These are phyloP conservation scores for Leccinellum luteum DNA, from an alignment of 768 basidiomycete genomes.

Conservation along the genomic window DNA sequence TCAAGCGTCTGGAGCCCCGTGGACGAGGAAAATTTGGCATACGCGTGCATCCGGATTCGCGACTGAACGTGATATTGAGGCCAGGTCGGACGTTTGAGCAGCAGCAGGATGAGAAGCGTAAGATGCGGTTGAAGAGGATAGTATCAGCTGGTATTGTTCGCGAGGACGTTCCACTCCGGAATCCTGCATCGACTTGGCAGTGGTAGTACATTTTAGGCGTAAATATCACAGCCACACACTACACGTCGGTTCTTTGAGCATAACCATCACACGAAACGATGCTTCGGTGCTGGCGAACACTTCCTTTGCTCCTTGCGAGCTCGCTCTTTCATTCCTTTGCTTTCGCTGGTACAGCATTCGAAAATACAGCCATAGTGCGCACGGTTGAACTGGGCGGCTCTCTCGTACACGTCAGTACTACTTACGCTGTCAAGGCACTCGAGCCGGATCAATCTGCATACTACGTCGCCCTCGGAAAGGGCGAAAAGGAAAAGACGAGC, in stretches of 20 bases:
- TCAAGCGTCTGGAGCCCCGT: constrained; percentile 72
- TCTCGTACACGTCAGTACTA: constrained; percentile 84
- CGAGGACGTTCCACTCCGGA: constrained; percentile 78
- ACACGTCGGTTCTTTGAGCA: constrained; percentile 21
- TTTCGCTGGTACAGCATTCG: constrained; percentile 56
- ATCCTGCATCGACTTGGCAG: constrained; percentile 69
- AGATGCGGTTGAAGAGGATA: constrained; percentile 69
- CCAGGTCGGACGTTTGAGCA: constrained; percentile 80
- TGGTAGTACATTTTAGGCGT: constrained; percentile 47
- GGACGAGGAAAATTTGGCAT: constrained; percentile 82
- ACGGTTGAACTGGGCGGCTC: constrained; percentile 89
- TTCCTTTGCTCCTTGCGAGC: constrained; percentile 43
- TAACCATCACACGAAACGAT: constrained; percentile 38
- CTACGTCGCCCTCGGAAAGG: constrained; percentile 60
- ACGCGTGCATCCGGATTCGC: constrained; percentile 71
- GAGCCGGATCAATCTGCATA: constrained; percentile 60
- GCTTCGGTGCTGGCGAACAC: constrained; percentile 44
- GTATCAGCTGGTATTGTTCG: constrained; percentile 77
- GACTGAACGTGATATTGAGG: constrained; percentile 71
- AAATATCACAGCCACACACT: constrained; percentile 17
- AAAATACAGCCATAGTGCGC: constrained; percentile 87
- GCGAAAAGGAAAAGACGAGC: constrained; percentile 65
- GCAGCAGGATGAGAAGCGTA: constrained; percentile 56
- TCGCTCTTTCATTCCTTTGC: constrained; percentile 41
- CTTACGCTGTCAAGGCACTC: constrained; percentile 78